These are phyloP conservation scores for Neurospora sp. DNA, from an alignment of 495 filamentous ascomycete genomes.

Conservation along the genomic window DNA sequence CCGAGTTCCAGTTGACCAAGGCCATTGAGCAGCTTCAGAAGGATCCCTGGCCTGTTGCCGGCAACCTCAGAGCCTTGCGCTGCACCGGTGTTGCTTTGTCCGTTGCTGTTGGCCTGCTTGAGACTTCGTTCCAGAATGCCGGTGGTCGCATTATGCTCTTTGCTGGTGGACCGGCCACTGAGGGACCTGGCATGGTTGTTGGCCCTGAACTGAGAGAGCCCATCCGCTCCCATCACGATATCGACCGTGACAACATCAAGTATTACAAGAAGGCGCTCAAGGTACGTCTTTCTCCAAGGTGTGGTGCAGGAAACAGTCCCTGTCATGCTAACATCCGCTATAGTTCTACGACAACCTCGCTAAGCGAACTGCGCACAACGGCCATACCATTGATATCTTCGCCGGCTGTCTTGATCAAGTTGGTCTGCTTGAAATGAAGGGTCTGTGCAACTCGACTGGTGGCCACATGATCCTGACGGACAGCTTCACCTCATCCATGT, in stretches of 20 bases:
- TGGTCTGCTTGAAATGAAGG: constrained; percentile 97
- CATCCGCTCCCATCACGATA: constrained; percentile 97
- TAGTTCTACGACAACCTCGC: constrained; percentile 96
- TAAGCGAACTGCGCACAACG: constrained; percentile 94
- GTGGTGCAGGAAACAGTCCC: not conserved
- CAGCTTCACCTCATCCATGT: constrained; percentile 98
- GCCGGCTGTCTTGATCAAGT: constrained; percentile 98
- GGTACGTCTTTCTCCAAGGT: constrained; percentile 37
- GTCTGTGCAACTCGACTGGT: constrained; percentile 88
- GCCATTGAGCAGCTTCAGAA: constrained; percentile 93
- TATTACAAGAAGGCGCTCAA: constrained; percentile 99
- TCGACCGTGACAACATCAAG: constrained; percentile 97
- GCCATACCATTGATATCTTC: constrained; percentile 96
- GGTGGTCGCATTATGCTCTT: constrained; percentile 97
- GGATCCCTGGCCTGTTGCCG: constrained; percentile 96
- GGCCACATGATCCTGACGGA: constrained; percentile 98
- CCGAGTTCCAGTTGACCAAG: constrained; percentile 97
- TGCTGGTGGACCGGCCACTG: constrained; percentile 88
- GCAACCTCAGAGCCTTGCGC: constrained; percentile 81
- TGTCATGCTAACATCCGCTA: constrained; percentile 19
- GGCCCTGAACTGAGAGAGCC: constrained; percentile 95
- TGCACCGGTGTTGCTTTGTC: constrained; percentile 95
- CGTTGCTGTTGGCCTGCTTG: constrained; percentile 85
- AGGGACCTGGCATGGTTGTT: constrained; percentile 95
- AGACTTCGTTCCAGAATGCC: constrained; percentile 90